Evolutionary conservation across 345 rosid genomes (phyloP).

Genomic region (Acer negundo): DNA sequence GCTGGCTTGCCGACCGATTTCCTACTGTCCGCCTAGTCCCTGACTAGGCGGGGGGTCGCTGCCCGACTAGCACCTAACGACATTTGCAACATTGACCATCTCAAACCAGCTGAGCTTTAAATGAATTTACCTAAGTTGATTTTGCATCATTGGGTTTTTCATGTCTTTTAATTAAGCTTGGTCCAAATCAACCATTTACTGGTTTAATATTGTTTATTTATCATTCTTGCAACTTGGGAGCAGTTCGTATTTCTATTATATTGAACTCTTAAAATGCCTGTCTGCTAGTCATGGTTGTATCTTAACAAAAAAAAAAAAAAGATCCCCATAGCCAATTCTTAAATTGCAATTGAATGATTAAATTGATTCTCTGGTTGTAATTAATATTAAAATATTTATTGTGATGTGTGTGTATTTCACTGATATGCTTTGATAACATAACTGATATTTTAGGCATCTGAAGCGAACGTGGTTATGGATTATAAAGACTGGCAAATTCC

Average conservation of each 20-base stretch:
- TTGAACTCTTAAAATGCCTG: neutral
- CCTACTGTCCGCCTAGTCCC: no score
- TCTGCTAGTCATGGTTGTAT: neutral
- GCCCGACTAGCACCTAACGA: no score
- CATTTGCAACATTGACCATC: neutral
- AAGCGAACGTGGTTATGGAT: constrained; percentile 81
- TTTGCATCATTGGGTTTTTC: neutral
- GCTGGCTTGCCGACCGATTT: no score
- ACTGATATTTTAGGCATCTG: constrained; percentile 59
- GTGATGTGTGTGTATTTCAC: neutral
- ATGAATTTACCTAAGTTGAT: neutral
- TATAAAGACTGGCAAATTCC: constrained; percentile 98
- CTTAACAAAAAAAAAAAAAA: neutral
- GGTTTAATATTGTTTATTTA: neutral
- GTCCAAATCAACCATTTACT: neutral
- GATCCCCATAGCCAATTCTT: neutral
- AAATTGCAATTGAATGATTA: neutral
- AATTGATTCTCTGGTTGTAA: neutral
- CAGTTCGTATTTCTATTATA: neutral
- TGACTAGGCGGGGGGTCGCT: no score
- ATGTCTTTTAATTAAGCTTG: neutral
- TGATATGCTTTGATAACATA: neutral
- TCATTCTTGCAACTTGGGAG: constrained; percentile 5
- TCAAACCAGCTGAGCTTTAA: neutral
- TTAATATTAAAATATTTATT: neutral